A percentile compares a stretch with the other conserved stretches of the same genome.
These are phyloP conservation scores for Fusarium sp. DNA, from an alignment of 2,329 filamentous ascomycete genomes.

Conservation along the genomic window DNA sequence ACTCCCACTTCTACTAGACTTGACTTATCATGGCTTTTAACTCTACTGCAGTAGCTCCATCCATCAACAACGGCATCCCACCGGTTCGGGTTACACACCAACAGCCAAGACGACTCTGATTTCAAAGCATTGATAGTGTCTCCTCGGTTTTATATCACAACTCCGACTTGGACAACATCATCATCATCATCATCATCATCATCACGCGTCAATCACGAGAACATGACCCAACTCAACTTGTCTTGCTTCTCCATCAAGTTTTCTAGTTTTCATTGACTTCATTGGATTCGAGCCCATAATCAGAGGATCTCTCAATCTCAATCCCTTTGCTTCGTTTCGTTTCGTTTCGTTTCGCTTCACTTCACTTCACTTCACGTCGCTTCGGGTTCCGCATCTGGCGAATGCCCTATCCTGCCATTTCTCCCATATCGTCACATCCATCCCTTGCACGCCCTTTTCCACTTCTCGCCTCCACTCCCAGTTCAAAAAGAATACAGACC, in stretches of 20 bases:
- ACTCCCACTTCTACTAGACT: background rate
- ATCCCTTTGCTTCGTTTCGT: constrained; percentile 14
- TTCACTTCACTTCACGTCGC: background rate
- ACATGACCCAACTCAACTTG: background rate
- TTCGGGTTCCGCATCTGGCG: constrained; percentile 29
- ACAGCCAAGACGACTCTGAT: background rate
- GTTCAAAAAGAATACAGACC: constrained; percentile 40
- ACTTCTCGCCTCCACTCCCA: constrained; percentile 19
- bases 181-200: background rate
- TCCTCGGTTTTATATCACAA: background rate
- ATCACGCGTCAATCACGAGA: background rate
- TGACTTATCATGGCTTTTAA: background rate
- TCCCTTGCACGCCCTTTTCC: constrained; percentile 23
- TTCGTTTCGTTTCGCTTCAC: background rate
- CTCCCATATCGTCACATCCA: constrained; percentile 22
- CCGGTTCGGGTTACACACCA: background rate
- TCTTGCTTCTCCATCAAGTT: constrained; percentile 30
- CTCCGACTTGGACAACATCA: background rate
- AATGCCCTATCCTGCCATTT: constrained; percentile 33
- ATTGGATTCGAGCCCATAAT: constrained; percentile 38
- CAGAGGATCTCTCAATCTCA: constrained; percentile 41
- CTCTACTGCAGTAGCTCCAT: constrained; percentile 1
- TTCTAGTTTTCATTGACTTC: constrained; percentile 38
- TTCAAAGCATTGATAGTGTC: background rate
- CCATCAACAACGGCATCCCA: background rate